Evolutionary conservation across 2,329 filamentous ascomycete species (phyloP), one percentile per base, ranked within the genome.

Genomic region (Bipolaris sorokiniana): DNA sequence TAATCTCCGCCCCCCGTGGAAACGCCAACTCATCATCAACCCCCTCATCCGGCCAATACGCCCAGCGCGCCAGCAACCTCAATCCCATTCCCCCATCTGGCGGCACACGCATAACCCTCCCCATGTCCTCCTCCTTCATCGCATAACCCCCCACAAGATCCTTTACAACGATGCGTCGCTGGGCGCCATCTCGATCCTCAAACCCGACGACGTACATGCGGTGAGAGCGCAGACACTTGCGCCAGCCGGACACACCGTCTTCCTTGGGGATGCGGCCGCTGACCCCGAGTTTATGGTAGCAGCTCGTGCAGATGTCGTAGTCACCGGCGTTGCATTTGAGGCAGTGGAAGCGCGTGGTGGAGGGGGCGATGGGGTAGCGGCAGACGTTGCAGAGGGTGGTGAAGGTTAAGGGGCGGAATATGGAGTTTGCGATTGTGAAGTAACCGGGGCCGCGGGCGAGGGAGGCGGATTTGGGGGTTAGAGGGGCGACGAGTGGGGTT

Each of bases 121-220:
- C 46, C 41, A 36, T 58, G 15, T 83, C 76, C 47, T 88, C 86
- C 22, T 88, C 83, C 40, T 86, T 85, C 20, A 96, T 78, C 20
- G 87, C 84, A 53, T 84, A 82, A 0, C 94, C 94, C 13, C 94
- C 94, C 0, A 97, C 91, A 0, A 92, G 77, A 46, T 94, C 91
- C 28, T 84, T 81, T 6, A 90, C 81, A 1, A 94, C 82, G 18
- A 88, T 81, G 28, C 92, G 85, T 59, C 85, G 82, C 66, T 90
- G 87, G 0, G 89, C 89, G 22, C 86, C 84, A 16, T 85, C 83
- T 31, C 83, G 82, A 52, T 91, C 88, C 57, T 89, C 83, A 69
- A 94, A 97, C 0, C 87, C 88, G 10, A 96, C 81, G 10, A 96
- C 80, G 0, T 88, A 86, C 92, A 97, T 97, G 31, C 93, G 86